Evolutionary conservation across 1,284 basidiomycete genomes (phyloP), one percentile per base, ranked within the genome.

Genomic region (Cutaneotrichosporon cyanovorans): DNA sequence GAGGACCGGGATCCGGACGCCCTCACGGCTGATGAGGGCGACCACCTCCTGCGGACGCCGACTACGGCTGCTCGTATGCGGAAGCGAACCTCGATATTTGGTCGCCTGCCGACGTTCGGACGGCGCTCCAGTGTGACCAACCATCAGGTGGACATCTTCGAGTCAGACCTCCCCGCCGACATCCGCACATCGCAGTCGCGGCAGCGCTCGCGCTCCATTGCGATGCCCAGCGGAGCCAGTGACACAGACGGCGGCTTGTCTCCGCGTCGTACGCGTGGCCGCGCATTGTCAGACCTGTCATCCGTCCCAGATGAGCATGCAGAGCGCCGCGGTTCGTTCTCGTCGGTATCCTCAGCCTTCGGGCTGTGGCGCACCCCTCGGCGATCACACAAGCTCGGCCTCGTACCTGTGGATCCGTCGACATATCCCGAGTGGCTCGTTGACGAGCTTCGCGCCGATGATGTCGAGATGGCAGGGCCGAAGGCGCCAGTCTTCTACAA

Each of bases 1-100:
- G 78, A 79, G 37, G 66, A 62, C 37, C 63, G 60, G 0, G 25
- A 28, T 12, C 25, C 25, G 8, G 25, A 28, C 8, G 25, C 8
- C 25, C 7, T 28, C 25, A 12, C 12, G 8, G 12, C 8, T 12
- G 83, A 83, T 10, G 81, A 80, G 12, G 78, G 79, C 16, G 78
- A 79, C 31, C 77, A 77, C 23, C 36, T 55, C 39, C 48, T 54
- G 32, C 42, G 45, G 25, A 28, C 25, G 8, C 25, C 25, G 7
- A 12, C 8, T 12, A 28, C 7, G 8, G 28, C 31, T 11, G 28
- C 38, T 31, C 45, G 25, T 33, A 54, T 49, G 8, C 41, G 42
- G 37, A 54, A 55, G 20, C 50, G 57, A 19, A 22, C 30, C 3
- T 59, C 57, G 1, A 50, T 62, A 18, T 54, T 60, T 46, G 56